phyloP scores from a whole-genome alignment of 805 yeast genomes.

The Barnettozyma wickerhamii region DNA sequence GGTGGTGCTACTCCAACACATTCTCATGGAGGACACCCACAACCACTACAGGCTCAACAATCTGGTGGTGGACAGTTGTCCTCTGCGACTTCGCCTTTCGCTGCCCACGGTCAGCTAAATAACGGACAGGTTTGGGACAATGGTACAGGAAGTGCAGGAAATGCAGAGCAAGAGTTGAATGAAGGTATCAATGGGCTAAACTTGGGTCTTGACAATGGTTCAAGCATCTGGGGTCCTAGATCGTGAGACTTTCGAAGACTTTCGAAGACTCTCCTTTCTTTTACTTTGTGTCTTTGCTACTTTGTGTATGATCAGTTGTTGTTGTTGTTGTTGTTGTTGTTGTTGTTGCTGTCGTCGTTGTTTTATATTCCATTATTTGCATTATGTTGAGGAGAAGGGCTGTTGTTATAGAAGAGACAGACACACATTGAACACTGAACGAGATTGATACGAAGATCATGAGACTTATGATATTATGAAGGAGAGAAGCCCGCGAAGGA shows the following conservation, averaged over 20 bases:
- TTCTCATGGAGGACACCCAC: constrained; percentile 1
- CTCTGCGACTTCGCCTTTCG: constrained; percentile 8
- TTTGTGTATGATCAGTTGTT: too few relatives aligned
- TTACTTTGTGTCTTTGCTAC: too few relatives aligned
- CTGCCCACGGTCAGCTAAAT: constrained; percentile 3
- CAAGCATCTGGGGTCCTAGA: constrained; percentile 28
- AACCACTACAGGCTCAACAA: constrained; percentile 8
- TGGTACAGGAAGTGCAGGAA: too few relatives aligned
- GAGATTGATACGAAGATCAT: constrained; percentile 9
- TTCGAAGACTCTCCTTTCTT: too few relatives aligned
- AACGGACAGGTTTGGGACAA: constrained; percentile 7
- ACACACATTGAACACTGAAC: too few relatives aligned
- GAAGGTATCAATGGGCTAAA: constrained; percentile 24
- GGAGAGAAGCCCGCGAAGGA: too few relatives aligned
- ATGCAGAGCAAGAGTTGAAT: constrained; percentile 10
- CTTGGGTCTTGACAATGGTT: constrained; percentile 21
- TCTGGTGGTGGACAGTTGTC: constrained; percentile 10
- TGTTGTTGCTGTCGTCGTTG: too few relatives aligned
- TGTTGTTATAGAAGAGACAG: too few relatives aligned
- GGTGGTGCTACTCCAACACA: constrained; percentile 3
- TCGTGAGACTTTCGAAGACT: constrained; percentile 3
- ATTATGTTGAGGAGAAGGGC: too few relatives aligned
- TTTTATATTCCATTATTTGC: too few relatives aligned
- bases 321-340: too few relatives aligned
- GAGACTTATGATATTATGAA: background rate